Percentiles rank a stretch among this genome's conserved stretches.
Conservation (phyloP, 495 filamentous ascomycete species). For the Penicillium coffeae region DNA sequence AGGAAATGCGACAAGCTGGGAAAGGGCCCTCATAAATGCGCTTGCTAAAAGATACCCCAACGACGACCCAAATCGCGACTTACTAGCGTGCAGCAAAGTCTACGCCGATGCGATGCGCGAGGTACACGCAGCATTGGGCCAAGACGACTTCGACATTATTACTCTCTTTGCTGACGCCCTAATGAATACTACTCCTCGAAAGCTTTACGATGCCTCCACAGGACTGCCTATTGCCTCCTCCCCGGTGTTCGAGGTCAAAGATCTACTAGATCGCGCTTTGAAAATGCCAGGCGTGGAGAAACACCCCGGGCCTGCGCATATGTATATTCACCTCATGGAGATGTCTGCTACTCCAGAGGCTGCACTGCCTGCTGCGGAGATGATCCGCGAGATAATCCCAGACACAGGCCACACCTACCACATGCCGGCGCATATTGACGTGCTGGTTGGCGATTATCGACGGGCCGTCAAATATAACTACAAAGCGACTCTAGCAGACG, state of each 20-base stretch:
- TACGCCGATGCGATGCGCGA: conserved; percentile 60
- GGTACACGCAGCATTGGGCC: conserved; percentile 48
- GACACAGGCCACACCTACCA: conserved; percentile 67
- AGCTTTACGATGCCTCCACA: conserved; percentile 58
- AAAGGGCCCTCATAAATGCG: conserved; percentile 56
- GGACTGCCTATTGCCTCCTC: conserved; percentile 52
- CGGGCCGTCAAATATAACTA: conserved; percentile 58
- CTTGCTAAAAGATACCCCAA: conserved; percentile 53
- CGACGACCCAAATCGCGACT: conserved; percentile 35
- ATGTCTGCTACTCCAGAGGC: conserved; percentile 62
- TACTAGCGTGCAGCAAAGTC: conserved; percentile 47
- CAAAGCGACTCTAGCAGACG: conserved; percentile 57
- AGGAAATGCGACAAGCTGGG: conserved; percentile 31
- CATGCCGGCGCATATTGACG: conserved; percentile 68
- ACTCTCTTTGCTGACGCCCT: conserved; percentile 63
- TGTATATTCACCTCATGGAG: conserved; percentile 73
- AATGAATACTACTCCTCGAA: conserved; percentile 68
- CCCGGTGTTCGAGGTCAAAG: conserved; percentile 55
- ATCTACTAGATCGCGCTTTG: conserved; percentile 51
- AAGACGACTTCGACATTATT: conserved; percentile 56
- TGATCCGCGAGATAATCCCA: conserved; percentile 58
- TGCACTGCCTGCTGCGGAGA: conserved; percentile 53
- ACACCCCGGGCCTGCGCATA: conserved; percentile 62
- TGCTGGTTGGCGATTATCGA: conserved; percentile 63
- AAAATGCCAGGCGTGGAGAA: conserved; percentile 28